Conservation (phyloP, 179 eudicot genomes). For the Heliamphora ciliata region DNA sequence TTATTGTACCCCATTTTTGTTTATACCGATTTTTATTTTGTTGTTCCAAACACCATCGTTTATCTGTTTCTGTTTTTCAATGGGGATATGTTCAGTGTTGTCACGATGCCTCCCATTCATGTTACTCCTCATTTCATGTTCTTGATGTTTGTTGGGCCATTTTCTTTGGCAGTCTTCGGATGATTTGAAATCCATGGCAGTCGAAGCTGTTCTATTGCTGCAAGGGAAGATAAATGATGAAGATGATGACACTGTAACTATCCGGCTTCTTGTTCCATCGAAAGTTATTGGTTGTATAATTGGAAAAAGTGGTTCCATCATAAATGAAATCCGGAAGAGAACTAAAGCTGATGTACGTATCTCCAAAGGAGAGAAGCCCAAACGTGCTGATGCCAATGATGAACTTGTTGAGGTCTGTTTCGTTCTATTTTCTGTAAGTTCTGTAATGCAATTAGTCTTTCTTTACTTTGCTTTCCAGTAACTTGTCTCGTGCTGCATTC, state of each 20-base stretch:
- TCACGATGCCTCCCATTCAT: not conserved
- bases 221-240: slow-evolving; percentile 90
- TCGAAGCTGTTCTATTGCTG: slow-evolving; percentile 86
- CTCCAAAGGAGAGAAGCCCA: slow-evolving; percentile 68
- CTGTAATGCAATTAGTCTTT: not conserved
- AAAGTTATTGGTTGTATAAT: slow-evolving; percentile 81
- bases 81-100: not conserved
- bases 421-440: not conserved
- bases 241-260: slow-evolving; percentile 55
- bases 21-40: not conserved
- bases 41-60: not conserved
- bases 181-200: slow-evolving; percentile 75
- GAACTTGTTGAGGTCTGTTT: slow-evolving; percentile 68
- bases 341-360: slow-evolving; percentile 72
- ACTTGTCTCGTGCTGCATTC: slow-evolving; percentile 5
- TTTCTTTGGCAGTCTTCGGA: slow-evolving; percentile 50
- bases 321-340: slow-evolving; percentile 80
- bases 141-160: not conserved
- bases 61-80: not conserved
- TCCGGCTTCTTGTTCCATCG: slow-evolving; percentile 66
- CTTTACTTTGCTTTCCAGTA: not conserved
- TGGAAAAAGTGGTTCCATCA: slow-evolving; percentile 82
- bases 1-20: not conserved
- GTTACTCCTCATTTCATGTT: not conserved
- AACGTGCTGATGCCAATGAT: slow-evolving; percentile 47